These are phyloP conservation scores for Aspergillus wentii DNA, from an alignment of 495 filamentous ascomycete genomes.

Conservation along the genomic window DNA sequence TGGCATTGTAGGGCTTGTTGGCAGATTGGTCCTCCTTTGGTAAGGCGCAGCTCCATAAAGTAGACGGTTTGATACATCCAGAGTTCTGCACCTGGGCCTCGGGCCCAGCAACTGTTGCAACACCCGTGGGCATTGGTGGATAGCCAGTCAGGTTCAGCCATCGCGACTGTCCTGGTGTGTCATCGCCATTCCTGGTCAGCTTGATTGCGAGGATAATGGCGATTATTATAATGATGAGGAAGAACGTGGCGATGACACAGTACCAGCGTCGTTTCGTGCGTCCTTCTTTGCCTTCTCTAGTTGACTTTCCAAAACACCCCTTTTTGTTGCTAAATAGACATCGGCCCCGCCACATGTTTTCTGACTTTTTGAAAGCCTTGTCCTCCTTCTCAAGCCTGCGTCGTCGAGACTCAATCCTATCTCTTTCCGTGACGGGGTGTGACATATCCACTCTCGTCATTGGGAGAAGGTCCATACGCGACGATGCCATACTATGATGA, in stretches of 20 bases:
- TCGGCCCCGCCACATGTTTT: constrained; percentile 57
- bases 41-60: constrained; percentile 76
- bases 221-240: constrained; percentile 55
- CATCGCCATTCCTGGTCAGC: constrained; percentile 46
- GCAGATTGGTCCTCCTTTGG: constrained; percentile 67
- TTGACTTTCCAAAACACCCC: constrained; percentile 57
- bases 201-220: constrained; percentile 56
- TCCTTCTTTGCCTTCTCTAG: constrained; percentile 61
- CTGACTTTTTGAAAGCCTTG: constrained; percentile 44
- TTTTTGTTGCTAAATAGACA: constrained; percentile 53
- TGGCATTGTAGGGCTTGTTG: constrained; percentile 52
- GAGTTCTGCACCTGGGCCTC: constrained; percentile 51
- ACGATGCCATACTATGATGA: no score
- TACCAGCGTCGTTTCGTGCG: constrained; percentile 60
- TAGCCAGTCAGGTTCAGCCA: constrained; percentile 85
- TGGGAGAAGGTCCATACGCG: constrained; percentile 18
- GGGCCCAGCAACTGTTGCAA: constrained; percentile 68
- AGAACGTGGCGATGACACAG: constrained; percentile 42
- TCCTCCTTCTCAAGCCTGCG: constrained; percentile 62
- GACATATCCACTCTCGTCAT: constrained; percentile 16
- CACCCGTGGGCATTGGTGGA: constrained; percentile 78
- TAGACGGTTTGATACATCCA: constrained; percentile 62
- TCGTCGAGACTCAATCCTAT: constrained; percentile 47
- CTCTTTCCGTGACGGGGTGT: constrained; percentile 26
- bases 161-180: constrained; percentile 42